Conservation (phyloP, 495 filamentous ascomycete species). For the Massariosphaeria phaeospora region DNA sequence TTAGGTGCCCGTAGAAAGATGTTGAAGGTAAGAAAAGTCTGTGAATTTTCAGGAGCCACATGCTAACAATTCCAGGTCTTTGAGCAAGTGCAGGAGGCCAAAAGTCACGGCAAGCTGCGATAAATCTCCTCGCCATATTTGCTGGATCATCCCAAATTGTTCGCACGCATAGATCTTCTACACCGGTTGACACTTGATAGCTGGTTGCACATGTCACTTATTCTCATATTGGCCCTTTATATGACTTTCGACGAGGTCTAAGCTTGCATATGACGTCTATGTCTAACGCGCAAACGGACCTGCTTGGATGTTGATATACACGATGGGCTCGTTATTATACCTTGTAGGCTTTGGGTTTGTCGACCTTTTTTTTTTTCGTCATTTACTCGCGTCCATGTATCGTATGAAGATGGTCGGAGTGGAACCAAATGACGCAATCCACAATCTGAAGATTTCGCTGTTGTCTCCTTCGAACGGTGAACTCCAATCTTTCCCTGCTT, state of each 20-base stretch:
- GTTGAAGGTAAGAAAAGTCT: constrained; percentile 70
- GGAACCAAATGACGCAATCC: constrained; percentile 1
- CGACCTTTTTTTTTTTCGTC: not conserved
- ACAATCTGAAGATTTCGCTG: not conserved
- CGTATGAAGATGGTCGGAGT: not conserved
- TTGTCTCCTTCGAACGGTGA: not conserved
- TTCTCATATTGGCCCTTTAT: not conserved
- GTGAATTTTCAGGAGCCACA: not conserved
- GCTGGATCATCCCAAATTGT: constrained; percentile 4
- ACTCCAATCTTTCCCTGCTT: too few relatives aligned
- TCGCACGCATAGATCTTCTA: constrained; percentile 8
- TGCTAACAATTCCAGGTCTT: constrained; percentile 29
- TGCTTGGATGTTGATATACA: constrained; percentile 11
- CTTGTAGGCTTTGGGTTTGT: not conserved
- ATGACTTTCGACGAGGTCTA: constrained; percentile 3
- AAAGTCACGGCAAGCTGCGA: constrained; percentile 37
- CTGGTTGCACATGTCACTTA: constrained; percentile 1
- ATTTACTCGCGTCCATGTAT: constrained; percentile 3
- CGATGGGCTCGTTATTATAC: constrained; percentile 5
- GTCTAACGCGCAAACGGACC: constrained; percentile 1
- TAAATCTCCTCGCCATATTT: not conserved
- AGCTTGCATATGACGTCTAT: not conserved
- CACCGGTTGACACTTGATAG: constrained; percentile 3
- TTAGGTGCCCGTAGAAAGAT: constrained; percentile 94
- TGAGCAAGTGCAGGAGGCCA: constrained; percentile 72